phyloP scores from a whole-genome alignment of 257 asterid species.

The Datura wrightii region DNA sequence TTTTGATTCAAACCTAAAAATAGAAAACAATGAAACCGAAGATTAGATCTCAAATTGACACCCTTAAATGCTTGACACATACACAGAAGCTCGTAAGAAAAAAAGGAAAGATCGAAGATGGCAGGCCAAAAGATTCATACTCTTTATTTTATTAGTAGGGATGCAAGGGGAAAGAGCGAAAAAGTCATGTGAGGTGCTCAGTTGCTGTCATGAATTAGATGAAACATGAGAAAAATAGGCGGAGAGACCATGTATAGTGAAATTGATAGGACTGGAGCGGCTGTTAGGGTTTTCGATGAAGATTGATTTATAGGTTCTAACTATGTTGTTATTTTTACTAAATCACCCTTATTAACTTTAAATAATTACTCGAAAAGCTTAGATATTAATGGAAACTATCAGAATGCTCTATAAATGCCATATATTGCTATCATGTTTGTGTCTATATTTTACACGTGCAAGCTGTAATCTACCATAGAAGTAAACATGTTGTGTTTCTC shows the following conservation, averaged over 20 bases:
- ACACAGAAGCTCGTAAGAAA: not conserved
- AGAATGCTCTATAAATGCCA: too few species aligned
- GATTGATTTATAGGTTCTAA: not conserved
- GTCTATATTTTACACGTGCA: too few species aligned
- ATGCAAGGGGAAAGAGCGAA: not conserved
- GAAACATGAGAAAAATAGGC: not conserved
- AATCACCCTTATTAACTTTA: not conserved
- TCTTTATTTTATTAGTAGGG: not conserved
- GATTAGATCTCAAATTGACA: not conserved
- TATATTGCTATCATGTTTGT: too few species aligned
- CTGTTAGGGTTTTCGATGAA: too few species aligned
- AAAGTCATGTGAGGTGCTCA: not conserved
- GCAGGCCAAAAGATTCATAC: not conserved
- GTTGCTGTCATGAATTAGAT: not conserved
- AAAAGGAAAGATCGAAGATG: not conserved
- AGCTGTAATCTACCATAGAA: too few species aligned
- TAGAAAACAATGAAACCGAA: not conserved
- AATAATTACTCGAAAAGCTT: too few species aligned
- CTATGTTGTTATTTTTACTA: too few species aligned
- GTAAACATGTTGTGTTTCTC: too few species aligned
- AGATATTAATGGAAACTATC: not conserved
- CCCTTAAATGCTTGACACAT: not conserved
- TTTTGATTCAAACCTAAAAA: not conserved
- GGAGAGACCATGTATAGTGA: too few species aligned
- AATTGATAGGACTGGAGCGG: too few species aligned